Base-by-base conservation (phyloP, 345 rosid species). In the Atalantia buxifolia region DNA sequence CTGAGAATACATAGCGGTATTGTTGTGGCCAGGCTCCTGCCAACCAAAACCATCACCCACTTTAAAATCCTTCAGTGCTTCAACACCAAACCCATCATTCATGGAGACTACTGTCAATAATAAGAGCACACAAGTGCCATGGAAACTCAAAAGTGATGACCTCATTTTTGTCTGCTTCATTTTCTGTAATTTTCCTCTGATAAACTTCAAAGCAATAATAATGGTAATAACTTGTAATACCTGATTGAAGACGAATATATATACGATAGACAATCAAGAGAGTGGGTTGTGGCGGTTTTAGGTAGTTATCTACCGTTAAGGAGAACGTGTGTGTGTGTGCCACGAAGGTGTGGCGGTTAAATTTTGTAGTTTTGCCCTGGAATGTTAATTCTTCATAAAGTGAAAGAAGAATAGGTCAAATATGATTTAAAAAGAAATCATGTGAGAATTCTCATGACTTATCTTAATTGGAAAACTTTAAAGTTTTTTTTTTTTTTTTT, bases 21-120 rank as follows among this genome's bases (percentile, higher is more conserved):
- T 83, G 72, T 88, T 87, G 5, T 22, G 80, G 40, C 69, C 73
- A 13, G 97, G 97, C 40, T 85, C 85, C 25, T 81, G 87, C 98
- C 98, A 94, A 3, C 95, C 93, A 9, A 84, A 83, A 1, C 69
- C 85, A 53, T 81, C 92, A 8, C 98, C 94, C 9, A 94, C 98
- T 74, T 82, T 83, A 85, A 94, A 87, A 30, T 79, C 66, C 50
- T 76, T 91, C 18, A 70, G 77, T 62, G 88, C 92, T 61, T 76
- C 85, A 35, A 74, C 84, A 60, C 75, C 83, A 31, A 21, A 53
- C 19, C 42, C 62, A 22, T 33, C 38, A 65, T 76, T 57, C 35
- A 74, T 79, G 25, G 56, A 65, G 5, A 77, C 85, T 30, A 81
- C 14, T 48, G 83, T 16, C 5, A 53, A 6, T 1, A 53, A 19